Evolutionary conservation across 164 flowering plant genomes (phyloP).

Genomic region (Sedum album): DNA sequence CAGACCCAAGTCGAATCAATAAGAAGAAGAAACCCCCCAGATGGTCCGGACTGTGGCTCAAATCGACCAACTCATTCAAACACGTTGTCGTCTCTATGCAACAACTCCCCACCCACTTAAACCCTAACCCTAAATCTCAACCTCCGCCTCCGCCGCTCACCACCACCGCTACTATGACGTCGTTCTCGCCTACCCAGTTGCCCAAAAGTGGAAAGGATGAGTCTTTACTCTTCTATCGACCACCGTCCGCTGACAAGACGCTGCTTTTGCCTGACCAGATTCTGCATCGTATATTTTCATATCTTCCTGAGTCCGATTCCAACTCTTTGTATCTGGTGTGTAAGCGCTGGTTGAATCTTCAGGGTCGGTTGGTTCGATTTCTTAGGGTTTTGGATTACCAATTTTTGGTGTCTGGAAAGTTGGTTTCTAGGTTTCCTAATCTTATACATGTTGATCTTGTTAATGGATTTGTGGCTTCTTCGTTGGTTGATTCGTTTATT

Average conservation of each 20-base stretch:
- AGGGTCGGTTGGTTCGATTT: constrained; percentile 54
- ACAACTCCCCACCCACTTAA: constrained; percentile 9
- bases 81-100: constrained; percentile 25
- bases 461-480: constrained; percentile 20
- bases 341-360: constrained; percentile 67
- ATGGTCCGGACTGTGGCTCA: constrained; percentile 33
- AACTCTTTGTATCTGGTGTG: constrained; percentile 53
- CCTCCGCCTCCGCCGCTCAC: constrained; percentile 6
- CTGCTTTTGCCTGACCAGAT: constrained; percentile 52
- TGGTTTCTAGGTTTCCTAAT: constrained; percentile 60
- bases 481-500: constrained; percentile 21
- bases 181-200: background rate
- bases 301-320: constrained; percentile 39
- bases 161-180: background rate
- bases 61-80: constrained; percentile 22
- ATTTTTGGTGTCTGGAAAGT: constrained; percentile 55
- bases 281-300: constrained; percentile 44
- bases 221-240: constrained; percentile 10
- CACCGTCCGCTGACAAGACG: constrained; percentile 28
- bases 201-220: constrained; percentile 3
- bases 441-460: constrained; percentile 40
- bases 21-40: constrained; percentile 13
- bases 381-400: constrained; percentile 60
- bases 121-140: background rate
- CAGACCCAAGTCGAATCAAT: background rate